These are phyloP conservation scores for Noccaea caerulescens DNA, from an alignment of 345 rosid species.

Conservation along the genomic window DNA sequence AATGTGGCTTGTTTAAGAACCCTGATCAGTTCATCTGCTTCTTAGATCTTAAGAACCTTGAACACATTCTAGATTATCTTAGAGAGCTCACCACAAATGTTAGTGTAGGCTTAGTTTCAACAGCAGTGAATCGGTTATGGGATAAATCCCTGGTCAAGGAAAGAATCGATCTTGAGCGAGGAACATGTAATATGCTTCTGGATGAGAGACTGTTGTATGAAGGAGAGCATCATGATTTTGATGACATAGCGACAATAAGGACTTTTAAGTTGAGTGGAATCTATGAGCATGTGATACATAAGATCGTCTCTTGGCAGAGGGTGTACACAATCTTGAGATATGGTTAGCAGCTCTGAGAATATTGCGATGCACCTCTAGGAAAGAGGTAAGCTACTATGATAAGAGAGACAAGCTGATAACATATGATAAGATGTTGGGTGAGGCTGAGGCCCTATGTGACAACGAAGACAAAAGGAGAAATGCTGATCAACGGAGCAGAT, in stretches of 20 bases:
- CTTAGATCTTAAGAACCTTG: background rate
- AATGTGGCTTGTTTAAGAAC: background rate
- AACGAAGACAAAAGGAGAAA: background rate
- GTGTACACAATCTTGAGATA: background rate
- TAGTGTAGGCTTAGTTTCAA: background rate
- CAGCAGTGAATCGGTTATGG: background rate
- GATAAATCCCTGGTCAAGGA: background rate
- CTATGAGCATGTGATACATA: background rate
- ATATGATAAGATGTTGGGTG: background rate
- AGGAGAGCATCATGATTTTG: background rate
- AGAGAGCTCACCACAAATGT: background rate
- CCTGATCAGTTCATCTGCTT: slow-evolving; percentile 18
- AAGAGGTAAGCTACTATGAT: background rate
- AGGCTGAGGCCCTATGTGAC: background rate
- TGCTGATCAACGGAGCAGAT: background rate
- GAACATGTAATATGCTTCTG: background rate
- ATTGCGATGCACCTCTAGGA: background rate
- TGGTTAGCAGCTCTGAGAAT: background rate
- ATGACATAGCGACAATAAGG: background rate
- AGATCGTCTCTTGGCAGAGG: background rate
- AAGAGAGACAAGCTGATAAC: background rate
- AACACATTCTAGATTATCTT: background rate
- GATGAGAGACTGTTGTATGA: background rate
- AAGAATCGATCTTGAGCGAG: background rate
- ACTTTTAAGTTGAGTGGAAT: background rate